phyloP scores from a whole-genome alignment of 495 filamentous ascomycete genomes.

The Talaromyces nanjingensis region DNA sequence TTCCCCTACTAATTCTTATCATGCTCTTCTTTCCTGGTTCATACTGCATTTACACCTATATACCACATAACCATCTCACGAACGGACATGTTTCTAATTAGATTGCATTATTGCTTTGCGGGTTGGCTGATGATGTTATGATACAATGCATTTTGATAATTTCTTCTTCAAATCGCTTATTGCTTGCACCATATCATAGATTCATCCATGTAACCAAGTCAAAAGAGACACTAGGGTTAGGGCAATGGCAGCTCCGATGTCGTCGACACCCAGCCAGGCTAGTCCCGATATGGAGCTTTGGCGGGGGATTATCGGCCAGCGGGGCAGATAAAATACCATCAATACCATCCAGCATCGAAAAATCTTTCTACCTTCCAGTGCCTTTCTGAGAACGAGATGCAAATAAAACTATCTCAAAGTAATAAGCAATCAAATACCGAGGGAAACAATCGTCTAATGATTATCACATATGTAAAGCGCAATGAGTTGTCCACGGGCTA shows the following conservation, averaged over 20 bases:
- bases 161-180: background rate
- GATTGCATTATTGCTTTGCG: background rate
- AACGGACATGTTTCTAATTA: background rate
- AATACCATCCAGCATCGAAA: background rate
- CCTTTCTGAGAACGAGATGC: too few species aligned
- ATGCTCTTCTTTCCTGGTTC: background rate
- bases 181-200: background rate
- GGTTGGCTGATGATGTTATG: background rate
- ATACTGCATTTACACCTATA: background rate
- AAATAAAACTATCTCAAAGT: too few species aligned
- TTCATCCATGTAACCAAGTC: too few species aligned
- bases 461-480: background rate
- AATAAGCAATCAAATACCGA: background rate
- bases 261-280: background rate
- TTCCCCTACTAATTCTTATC: background rate
- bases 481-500: background rate
- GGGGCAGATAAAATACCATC: constrained; percentile 4
- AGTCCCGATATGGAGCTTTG: constrained; percentile 2
- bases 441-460: background rate
- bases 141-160: background rate
- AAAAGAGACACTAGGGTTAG: background rate
- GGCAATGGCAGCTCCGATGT: constrained; percentile 4
- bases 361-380: background rate
- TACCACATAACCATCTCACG: background rate
- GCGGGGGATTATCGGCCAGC: constrained; percentile 9